Percentiles rank a stretch among this genome's conserved stretches.
These are phyloP conservation scores for Monosporascus sp. DNA, from an alignment of 2,329 filamentous ascomycete genomes.

Conservation along the genomic window DNA sequence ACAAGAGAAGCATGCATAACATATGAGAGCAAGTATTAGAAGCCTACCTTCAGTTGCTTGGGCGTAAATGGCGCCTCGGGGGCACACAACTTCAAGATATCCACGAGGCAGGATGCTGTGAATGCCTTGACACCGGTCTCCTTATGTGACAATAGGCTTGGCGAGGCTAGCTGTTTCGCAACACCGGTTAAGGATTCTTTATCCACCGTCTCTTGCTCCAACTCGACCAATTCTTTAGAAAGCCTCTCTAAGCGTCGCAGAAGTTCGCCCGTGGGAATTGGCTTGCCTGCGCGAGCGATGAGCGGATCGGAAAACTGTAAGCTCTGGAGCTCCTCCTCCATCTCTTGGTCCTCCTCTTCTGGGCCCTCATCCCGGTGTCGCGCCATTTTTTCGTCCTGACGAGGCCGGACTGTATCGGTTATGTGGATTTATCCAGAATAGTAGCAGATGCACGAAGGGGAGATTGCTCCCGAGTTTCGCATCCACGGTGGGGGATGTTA, in stretches of 20 bases:
- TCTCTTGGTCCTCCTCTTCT: slow-evolving; percentile 34
- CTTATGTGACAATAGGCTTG: slow-evolving; percentile 82
- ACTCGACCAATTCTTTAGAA: slow-evolving; percentile 72
- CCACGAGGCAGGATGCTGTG: slow-evolving; percentile 82
- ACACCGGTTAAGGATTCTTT: slow-evolving; percentile 78
- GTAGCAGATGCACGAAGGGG: background rate
- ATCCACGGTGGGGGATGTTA: no score
- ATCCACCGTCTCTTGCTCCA: slow-evolving; percentile 83
- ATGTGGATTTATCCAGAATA: background rate
- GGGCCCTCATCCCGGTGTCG: slow-evolving; percentile 32
- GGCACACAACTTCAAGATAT: slow-evolving; percentile 87
- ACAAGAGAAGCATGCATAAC: slow-evolving; percentile 11
- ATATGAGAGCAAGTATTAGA: background rate
- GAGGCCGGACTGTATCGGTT: background rate
- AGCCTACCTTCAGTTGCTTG: slow-evolving; percentile 77
- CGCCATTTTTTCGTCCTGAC: slow-evolving; percentile 27
- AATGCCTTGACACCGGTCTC: slow-evolving; percentile 90
- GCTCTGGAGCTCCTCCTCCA: slow-evolving; percentile 33
- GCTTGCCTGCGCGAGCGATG: slow-evolving; percentile 86
- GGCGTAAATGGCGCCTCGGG: slow-evolving; percentile 91
- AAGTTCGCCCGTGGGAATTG: slow-evolving; percentile 78
- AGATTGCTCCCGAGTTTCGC: no score
- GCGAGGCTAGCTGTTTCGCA: slow-evolving; percentile 76
- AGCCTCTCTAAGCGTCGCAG: slow-evolving; percentile 75
- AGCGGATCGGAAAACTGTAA: slow-evolving; percentile 81